Conservation (phyloP, 1,284 basidiomycete genomes). For the Malassezia restricta region DNA sequence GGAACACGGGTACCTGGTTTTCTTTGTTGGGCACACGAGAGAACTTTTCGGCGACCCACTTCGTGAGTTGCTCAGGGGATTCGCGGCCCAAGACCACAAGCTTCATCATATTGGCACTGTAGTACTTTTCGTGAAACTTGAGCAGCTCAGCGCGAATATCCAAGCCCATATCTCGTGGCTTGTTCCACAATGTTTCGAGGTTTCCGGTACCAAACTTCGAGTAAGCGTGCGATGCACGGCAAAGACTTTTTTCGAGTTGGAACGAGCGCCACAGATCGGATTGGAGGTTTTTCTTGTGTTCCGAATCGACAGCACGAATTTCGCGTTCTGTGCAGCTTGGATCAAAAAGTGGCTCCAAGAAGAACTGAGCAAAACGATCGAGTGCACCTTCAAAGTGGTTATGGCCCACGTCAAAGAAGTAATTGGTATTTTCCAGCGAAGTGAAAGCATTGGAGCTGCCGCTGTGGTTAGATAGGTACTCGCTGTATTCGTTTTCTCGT, state of each 20-base stretch:
- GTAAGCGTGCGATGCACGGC: slow-evolving; percentile 65
- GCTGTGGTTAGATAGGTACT: slow-evolving; percentile 80
- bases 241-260: slow-evolving; percentile 84
- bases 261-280: slow-evolving; percentile 91
- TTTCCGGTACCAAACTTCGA: slow-evolving; percentile 90
- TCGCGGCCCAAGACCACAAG: slow-evolving; percentile 82
- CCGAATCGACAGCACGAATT: slow-evolving; percentile 91
- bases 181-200: slow-evolving; percentile 64
- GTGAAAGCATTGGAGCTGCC: slow-evolving; percentile 91
- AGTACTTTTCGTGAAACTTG: slow-evolving; percentile 87
- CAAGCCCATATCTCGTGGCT: slow-evolving; percentile 54
- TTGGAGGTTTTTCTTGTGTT: slow-evolving; percentile 96
- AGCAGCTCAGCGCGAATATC: slow-evolving; percentile 82
- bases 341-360: slow-evolving; percentile 80
- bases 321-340: slow-evolving; percentile 84
- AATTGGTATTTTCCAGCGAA: slow-evolving; percentile 83
- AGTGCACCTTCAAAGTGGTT: slow-evolving; percentile 71
- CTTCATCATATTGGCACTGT: slow-evolving; percentile 88
- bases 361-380: slow-evolving; percentile 84
- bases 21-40: slow-evolving; percentile 63
- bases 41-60: slow-evolving; percentile 62
- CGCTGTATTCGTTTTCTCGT: slow-evolving; percentile 43
- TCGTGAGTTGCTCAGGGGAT: slow-evolving; percentile 64
- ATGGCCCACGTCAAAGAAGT: slow-evolving; percentile 79
- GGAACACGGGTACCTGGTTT: slow-evolving; percentile 56